A percentile compares a stretch with the other conserved stretches of the same genome.
Conservation (phyloP, 805 yeast genomes). For the Kodamaea hsintzibuensis region DNA sequence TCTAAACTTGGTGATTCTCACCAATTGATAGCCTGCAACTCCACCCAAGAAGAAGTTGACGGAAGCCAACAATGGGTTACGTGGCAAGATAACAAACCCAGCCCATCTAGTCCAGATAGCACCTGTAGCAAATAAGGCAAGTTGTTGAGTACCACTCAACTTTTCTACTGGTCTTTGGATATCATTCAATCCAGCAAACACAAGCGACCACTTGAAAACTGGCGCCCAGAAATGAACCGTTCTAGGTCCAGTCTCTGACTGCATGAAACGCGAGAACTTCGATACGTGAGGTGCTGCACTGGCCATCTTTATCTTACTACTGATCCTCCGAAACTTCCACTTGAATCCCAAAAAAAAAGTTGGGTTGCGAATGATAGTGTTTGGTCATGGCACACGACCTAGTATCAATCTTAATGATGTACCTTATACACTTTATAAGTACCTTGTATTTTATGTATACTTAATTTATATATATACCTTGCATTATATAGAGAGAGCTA, state of each 20-base stretch:
- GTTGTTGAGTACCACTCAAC: slow-evolving; percentile 84
- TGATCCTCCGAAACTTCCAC: slow-evolving; percentile 6
- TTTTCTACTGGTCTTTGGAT: slow-evolving; percentile 88
- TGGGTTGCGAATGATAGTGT: slow-evolving; percentile 1
- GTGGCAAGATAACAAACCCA: slow-evolving; percentile 81
- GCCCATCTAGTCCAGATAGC: slow-evolving; percentile 99
- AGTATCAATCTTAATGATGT: background rate
- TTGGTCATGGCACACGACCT: slow-evolving; percentile 8
- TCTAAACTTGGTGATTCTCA: slow-evolving; percentile 72
- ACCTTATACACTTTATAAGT: no score
- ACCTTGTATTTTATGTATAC: no score
- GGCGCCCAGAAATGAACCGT: slow-evolving; percentile 97
- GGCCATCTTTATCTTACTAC: slow-evolving; percentile 20
- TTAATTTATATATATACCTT: no score
- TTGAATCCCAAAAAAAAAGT: slow-evolving; percentile 1
- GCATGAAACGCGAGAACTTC: slow-evolving; percentile 68
- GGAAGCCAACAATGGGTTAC: slow-evolving; percentile 81
- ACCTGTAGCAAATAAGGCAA: slow-evolving; percentile 88
- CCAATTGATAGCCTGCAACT: slow-evolving; percentile 84
- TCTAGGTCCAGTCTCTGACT: slow-evolving; percentile 91
- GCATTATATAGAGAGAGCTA: no score
- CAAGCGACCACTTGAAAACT: slow-evolving; percentile 76
- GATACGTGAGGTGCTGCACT: slow-evolving; percentile 39
- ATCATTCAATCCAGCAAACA: slow-evolving; percentile 88
- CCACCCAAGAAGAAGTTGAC: slow-evolving; percentile 92